These are phyloP conservation scores for Zymoseptoria tritici DNA, from an alignment of 2,329 filamentous ascomycete genomes.

Conservation along the genomic window DNA sequence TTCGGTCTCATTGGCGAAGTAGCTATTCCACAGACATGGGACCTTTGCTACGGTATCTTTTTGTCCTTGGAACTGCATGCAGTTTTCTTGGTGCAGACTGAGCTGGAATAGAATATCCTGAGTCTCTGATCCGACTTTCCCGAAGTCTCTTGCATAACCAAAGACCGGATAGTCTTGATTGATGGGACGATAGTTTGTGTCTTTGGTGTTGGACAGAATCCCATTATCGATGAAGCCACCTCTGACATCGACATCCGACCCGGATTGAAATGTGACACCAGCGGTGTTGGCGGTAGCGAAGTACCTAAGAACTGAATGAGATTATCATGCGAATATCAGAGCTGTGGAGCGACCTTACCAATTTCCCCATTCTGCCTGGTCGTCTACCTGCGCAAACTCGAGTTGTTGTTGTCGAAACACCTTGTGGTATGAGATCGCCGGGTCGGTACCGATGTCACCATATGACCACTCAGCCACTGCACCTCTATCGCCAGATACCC, in stretches of 20 bases:
- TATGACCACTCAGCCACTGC: conserved; percentile 56
- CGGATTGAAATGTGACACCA: conserved; percentile 43
- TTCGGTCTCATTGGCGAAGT: conserved; percentile 39
- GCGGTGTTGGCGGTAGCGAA: conserved; percentile 41
- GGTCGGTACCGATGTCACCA: conserved; percentile 15
- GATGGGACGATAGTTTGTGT: conserved; percentile 44
- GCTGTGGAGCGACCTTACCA: conserved; percentile 25
- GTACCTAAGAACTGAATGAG: conserved; percentile 26
- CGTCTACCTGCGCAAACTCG: conserved; percentile 39
- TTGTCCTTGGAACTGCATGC: conserved; percentile 41
- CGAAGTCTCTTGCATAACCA: conserved; percentile 45
- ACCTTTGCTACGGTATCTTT: conserved; percentile 30
- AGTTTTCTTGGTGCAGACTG: conserved; percentile 43
- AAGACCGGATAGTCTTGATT: conserved; percentile 45
- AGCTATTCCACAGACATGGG: conserved; percentile 46
- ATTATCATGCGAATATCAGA: not conserved
- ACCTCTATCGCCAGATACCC: conserved; percentile 54
- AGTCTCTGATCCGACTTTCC: conserved; percentile 33
- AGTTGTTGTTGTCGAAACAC: conserved; percentile 26
- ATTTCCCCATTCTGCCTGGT: conserved; percentile 47
- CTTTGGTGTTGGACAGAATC: conserved; percentile 36
- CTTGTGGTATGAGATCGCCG: conserved; percentile 22
- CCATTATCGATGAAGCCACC: conserved; percentile 38
- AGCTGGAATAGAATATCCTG: conserved; percentile 43
- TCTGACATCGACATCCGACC: conserved; percentile 40